Evolutionary conservation across 768 basidiomycete genomes (phyloP), one percentile per base, ranked within the genome.

Genomic region (Amanita muscaria): DNA sequence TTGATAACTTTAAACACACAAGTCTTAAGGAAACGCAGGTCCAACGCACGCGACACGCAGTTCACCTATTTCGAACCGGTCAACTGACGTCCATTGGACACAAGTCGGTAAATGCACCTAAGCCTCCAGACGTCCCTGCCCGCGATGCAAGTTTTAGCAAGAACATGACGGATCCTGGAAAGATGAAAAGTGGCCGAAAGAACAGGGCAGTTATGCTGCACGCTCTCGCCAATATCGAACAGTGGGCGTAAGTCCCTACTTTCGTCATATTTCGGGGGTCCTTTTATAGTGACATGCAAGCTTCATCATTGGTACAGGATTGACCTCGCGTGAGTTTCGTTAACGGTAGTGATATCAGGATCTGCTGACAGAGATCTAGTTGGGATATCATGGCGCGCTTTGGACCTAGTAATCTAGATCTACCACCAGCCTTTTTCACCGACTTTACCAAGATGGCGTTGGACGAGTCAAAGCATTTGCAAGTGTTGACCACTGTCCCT

Each of bases 301-400:
- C 23, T 40, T 39, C 19, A 23, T 43, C 3, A n/a, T n/a, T n/a
- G n/a, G 27, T 29, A 29, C 12, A 82, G 80, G 4, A 85, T 86
- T 35, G 85, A 88, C 53, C 70, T 88, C 9, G 82, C 84, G 76
- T 83, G 53, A 58, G 80, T 24, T 10, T 11, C 21, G 38, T 11
- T 11, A 10, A 5, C 2, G 12, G 5, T 8, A 4, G 14, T 19
- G 10, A 14, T 24, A n/a, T 23, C 12, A 27, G 12, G 22, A 3
- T 40, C 10, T 14, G 10, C 38, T 11, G 38, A 40, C 7, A n/a
- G 7, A 35, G 7, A 31, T 15, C 4, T 38, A 84, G 83, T 5
- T 89, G 87, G 86, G 86, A 88, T 54, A 87, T 87, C 49, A 83
- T 88, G 57, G 85, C 75, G 6, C 73, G 88, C 1, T 88, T 86